Evolutionary conservation across 345 rosid genomes (phyloP), one percentile per base, ranked within the genome.

Genomic region (Ailanthus altissimus): DNA sequence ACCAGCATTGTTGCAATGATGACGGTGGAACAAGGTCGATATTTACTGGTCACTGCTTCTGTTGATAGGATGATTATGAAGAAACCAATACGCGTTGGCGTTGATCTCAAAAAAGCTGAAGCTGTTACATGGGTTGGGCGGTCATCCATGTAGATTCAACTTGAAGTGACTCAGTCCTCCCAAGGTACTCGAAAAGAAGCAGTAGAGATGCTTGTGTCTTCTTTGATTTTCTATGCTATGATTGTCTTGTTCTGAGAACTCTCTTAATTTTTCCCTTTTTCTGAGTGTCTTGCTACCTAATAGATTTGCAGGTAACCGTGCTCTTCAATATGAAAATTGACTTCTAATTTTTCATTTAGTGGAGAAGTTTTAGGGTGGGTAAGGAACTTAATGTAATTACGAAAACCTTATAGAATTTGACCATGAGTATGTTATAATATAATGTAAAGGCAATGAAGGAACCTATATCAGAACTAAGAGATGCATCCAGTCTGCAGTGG

Each of bases 81-180:
- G 78, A 90, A 83, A 75, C 88, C 98, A 9, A 88, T 94, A 61
- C 79, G 16, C 64, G 84, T 92, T 18, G 91, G 89, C 82, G 65
- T 75, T 26, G 92, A 92, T 75, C 76, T 92, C 45, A 81, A 79
- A 82, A 88, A 92, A 47, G 86, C 73, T 15, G 97, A 94, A 16
- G 92, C 94, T 66, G 97, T 94, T 75, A 91, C 91, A 0, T 92
- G 97, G 97, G 95, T 94, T 43, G 98, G 98, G 36, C 83, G 94
- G 61, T 92, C 97, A 0, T 91, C 97, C 25, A 88, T 94, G 94
- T 94, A 92, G 88, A 92, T 94, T 86, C 92, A 91, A 18, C 67
- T 94, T 80, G 91, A 91, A 85, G 97, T 94, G 42, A 79, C 80
- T 80, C 97, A 94, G 61, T 59, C 84, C 59, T 71, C 78, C 13